phyloP scores from a whole-genome alignment of 495 filamentous ascomycete species.

The Trichocladium uniseriatum region DNA sequence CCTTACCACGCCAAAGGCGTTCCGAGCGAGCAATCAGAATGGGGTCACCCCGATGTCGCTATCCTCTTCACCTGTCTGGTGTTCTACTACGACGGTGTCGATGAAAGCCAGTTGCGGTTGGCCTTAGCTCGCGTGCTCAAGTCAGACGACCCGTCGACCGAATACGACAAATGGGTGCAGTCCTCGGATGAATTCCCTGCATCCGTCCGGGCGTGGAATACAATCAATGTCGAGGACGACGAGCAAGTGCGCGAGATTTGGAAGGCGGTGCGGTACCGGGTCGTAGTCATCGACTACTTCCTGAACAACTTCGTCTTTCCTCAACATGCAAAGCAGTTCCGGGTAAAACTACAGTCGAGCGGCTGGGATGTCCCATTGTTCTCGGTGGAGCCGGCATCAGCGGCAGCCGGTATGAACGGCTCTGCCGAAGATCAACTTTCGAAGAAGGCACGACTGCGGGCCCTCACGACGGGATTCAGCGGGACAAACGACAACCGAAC shows the following conservation, averaged over 20 bases:
- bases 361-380: slow-evolving; percentile 46
- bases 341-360: slow-evolving; percentile 43
- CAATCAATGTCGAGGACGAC: slow-evolving; percentile 43
- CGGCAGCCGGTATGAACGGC: too few species aligned
- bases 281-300: slow-evolving; percentile 40
- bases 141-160: slow-evolving; percentile 42
- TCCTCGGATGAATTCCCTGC: slow-evolving; percentile 30
- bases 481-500: slow-evolving; percentile 45
- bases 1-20: slow-evolving; percentile 41
- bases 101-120: too few species aligned
- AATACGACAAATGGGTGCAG: slow-evolving; percentile 41
- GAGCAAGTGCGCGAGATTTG: slow-evolving; percentile 38
- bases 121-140: slow-evolving; percentile 33
- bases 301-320: slow-evolving; percentile 49
- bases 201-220: slow-evolving; percentile 34
- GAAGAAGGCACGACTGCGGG: background rate
- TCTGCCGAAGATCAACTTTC: background rate
- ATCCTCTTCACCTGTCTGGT: slow-evolving; percentile 45
- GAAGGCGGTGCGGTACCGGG: slow-evolving; percentile 27
- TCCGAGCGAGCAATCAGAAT: slow-evolving; percentile 43
- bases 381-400: slow-evolving; percentile 2
- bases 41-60: slow-evolving; percentile 47
- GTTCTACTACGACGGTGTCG: slow-evolving; percentile 44
- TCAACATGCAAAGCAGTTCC: slow-evolving; percentile 42
- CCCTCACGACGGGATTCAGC: slow-evolving; percentile 44